Percentiles rank a stretch among this genome's conserved stretches.
Evolutionary conservation across 768 basidiomycete species (phyloP).

Genomic region (Boletus coccyginus): DNA sequence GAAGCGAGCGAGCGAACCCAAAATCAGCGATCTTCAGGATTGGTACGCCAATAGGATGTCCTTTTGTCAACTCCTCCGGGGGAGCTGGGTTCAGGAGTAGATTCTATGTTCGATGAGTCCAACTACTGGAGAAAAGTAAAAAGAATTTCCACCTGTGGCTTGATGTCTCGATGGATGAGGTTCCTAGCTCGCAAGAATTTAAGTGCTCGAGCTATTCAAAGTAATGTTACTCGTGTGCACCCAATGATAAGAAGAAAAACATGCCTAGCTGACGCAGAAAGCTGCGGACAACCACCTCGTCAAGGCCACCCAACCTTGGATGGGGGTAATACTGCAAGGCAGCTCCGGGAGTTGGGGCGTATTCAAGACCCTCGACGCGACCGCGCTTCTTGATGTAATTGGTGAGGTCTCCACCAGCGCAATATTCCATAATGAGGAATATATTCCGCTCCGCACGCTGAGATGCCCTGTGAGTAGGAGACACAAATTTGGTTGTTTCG

Average conservation of each 20-base stretch:
- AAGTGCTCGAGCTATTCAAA: slow-evolving; percentile 73
- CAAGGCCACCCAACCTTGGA: slow-evolving; percentile 85
- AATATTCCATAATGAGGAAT: slow-evolving; percentile 97
- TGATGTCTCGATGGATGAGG: slow-evolving; percentile 95
- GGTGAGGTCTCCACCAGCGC: slow-evolving; percentile 93
- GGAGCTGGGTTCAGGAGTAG: slow-evolving; percentile 83
- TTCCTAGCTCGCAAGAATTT: slow-evolving; percentile 88
- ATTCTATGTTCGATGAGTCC: slow-evolving; percentile 53
- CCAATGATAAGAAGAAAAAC: slow-evolving; percentile 15
- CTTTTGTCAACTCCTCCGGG: slow-evolving; percentile 73
- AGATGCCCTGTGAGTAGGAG: slow-evolving; percentile 7
- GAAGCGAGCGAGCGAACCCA: slow-evolving; percentile 92
- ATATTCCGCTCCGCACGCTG: slow-evolving; percentile 75
- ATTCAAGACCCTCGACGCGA: slow-evolving; percentile 84
- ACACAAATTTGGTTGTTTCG: neutral
- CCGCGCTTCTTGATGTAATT: slow-evolving; percentile 99
- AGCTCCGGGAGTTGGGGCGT: slow-evolving; percentile 63
- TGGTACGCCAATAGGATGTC: slow-evolving; percentile 90
- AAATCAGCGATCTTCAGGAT: slow-evolving; percentile 98
- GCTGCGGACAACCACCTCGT: slow-evolving; percentile 86
- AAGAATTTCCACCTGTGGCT: slow-evolving; percentile 68
- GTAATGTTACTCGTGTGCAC: neutral
- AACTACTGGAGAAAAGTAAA: neutral
- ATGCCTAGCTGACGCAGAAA: slow-evolving; percentile 88
- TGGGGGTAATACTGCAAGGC: slow-evolving; percentile 86